These are phyloP conservation scores for Pseudocercospora ulei DNA, from an alignment of 2,329 filamentous ascomycete species.

Conservation along the genomic window DNA sequence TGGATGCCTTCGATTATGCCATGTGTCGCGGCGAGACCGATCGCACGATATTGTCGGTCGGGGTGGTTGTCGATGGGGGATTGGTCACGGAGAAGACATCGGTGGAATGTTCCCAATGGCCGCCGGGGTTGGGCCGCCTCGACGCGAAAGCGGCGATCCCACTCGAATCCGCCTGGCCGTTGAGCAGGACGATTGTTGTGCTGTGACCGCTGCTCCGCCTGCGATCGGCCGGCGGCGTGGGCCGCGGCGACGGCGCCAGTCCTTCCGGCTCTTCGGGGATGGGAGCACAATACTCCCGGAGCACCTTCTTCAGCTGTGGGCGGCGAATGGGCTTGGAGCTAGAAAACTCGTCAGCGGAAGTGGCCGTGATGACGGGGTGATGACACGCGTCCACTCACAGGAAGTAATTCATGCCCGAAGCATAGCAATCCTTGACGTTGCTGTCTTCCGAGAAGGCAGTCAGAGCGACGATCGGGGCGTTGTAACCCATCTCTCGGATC, in stretches of 20 bases:
- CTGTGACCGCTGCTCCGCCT: slow-evolving; percentile 12
- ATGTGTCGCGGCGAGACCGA: slow-evolving; percentile 5
- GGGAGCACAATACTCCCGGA: slow-evolving; percentile 59
- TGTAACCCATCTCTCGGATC: slow-evolving; percentile 79
- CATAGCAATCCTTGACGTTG: slow-evolving; percentile 57
- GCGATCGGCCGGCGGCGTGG: slow-evolving; percentile 7
- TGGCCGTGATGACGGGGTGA: too few relatives aligned
- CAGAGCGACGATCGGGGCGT: slow-evolving; percentile 80
- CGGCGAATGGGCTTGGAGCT: slow-evolving; percentile 58
- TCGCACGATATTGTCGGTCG: slow-evolving; percentile 6
- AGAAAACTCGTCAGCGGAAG: too few relatives aligned
- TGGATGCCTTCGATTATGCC: too few relatives aligned
- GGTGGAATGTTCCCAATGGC: slow-evolving; percentile 1
- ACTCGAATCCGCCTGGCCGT: slow-evolving; percentile 2
- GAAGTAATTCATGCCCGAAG: slow-evolving; percentile 89
- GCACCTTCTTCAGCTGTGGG: slow-evolving; percentile 73
- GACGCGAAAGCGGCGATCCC: neutral
- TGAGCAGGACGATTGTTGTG: slow-evolving; percentile 19
- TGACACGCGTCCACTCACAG: slow-evolving; percentile 46
- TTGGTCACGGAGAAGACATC: slow-evolving; percentile 4
- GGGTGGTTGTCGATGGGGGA: slow-evolving; percentile 2
- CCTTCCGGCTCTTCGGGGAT: slow-evolving; percentile 22
- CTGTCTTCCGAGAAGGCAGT: slow-evolving; percentile 86
- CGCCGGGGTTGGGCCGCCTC: neutral
- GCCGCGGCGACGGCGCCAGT: too few relatives aligned